A percentile compares a stretch with the other conserved stretches of the same genome.
Evolutionary conservation across 2,329 filamentous ascomycete species (phyloP).

Genomic region (Bipolaris oryzae): DNA sequence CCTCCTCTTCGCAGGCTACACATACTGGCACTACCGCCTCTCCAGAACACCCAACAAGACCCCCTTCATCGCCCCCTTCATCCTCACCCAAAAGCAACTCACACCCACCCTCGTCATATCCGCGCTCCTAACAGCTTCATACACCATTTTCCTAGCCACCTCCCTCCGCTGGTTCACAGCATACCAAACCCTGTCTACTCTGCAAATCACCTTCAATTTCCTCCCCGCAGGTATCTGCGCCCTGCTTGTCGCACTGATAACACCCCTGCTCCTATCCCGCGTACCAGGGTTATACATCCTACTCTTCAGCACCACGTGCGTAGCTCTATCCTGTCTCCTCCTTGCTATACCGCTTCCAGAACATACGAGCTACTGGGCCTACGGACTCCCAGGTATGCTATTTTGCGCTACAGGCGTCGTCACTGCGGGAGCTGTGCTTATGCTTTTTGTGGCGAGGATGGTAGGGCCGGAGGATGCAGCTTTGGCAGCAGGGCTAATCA

Average conservation of each 20-base stretch:
- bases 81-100: constrained; percentile 66
- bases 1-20: constrained; percentile 62
- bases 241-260: constrained; percentile 61
- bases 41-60: constrained; percentile 58
- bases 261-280: constrained; percentile 51
- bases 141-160: no score
- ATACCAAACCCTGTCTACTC: no score
- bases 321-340: constrained; percentile 63
- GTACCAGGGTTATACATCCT: constrained; percentile 65
- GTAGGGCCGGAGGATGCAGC: constrained; percentile 69
- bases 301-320: constrained; percentile 62
- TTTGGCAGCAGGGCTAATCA: constrained; percentile 70
- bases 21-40: constrained; percentile 66
- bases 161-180: no score
- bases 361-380: constrained; percentile 69
- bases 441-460: constrained; percentile 68
- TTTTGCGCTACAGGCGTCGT: constrained; percentile 70
- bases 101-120: no score
- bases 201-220: constrained; percentile 55
- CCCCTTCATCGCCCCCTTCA: constrained; percentile 70
- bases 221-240: constrained; percentile 69
- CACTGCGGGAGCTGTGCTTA: constrained; percentile 68
- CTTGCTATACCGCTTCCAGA: constrained; percentile 68
- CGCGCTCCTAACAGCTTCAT: no score
- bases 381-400: constrained; percentile 69